A percentile compares a stretch with the other conserved stretches of the same genome.
These are phyloP conservation scores for Mortierella polycephala DNA, from an alignment of 371 early-diverging fungal species.

Conservation along the genomic window DNA sequence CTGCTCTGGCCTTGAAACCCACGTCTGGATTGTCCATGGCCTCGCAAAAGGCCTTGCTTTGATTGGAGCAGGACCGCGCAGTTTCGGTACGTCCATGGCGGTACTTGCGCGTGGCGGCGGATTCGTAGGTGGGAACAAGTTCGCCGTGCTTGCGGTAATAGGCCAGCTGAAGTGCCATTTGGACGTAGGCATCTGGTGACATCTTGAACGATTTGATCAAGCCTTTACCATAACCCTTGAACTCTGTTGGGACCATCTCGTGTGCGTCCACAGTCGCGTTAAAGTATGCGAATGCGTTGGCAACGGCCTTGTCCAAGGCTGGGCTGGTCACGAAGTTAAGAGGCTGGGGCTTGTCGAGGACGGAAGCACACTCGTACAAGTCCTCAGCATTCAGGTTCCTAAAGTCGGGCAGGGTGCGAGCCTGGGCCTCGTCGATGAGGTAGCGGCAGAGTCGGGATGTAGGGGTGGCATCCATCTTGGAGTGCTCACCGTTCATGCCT, in stretches of 20 bases:
- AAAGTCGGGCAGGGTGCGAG: slow-evolving; percentile 27
- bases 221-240: slow-evolving; percentile 89
- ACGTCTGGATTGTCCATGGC: slow-evolving; percentile 78
- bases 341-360: slow-evolving; percentile 48
- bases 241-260: slow-evolving; percentile 81
- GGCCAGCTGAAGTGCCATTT: slow-evolving; percentile 95
- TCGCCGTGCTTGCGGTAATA: slow-evolving; percentile 88
- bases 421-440: slow-evolving; percentile 38
- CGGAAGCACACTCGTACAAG: slow-evolving; percentile 46
- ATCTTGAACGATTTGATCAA: slow-evolving; percentile 87
- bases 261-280: slow-evolving; percentile 69
- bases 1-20: slow-evolving; percentile 63
- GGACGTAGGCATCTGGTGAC: slow-evolving; percentile 91
- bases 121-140: slow-evolving; percentile 87
- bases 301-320: slow-evolving; percentile 33
- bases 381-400: slow-evolving; percentile 39
- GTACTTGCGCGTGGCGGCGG: slow-evolving; percentile 89
- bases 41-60: slow-evolving; percentile 83
- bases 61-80: slow-evolving; percentile 77
- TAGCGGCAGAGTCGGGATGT: slow-evolving; percentile 73
- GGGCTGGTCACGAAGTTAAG: slow-evolving; percentile 44
- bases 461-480: slow-evolving; percentile 96
- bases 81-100: slow-evolving; percentile 95
- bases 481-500: slow-evolving; percentile 94
- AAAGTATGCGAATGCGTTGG: slow-evolving; percentile 54